Conservation (phyloP, 108 stramenopile species). For the Nannochloropsis gaditana region DNA sequence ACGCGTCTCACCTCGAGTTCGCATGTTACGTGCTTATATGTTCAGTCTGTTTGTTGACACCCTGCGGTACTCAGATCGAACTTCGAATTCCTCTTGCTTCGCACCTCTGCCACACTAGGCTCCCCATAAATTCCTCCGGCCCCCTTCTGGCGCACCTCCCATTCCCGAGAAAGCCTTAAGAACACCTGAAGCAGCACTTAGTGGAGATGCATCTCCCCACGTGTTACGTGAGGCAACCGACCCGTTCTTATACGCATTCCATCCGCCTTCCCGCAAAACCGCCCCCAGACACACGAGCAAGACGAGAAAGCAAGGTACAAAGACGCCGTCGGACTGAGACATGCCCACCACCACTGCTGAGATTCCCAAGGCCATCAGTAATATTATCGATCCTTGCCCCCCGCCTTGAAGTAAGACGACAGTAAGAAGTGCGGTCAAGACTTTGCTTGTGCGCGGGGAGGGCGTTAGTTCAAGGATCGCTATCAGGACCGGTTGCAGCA, state of each 20-base stretch:
- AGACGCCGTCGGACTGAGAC: background rate
- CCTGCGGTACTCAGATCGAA: background rate
- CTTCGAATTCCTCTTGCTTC: background rate
- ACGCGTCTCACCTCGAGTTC: no score
- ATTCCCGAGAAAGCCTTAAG: background rate
- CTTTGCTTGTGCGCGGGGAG: conserved; percentile 12
- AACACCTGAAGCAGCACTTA: background rate
- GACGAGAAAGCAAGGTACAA: background rate
- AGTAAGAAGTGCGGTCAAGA: background rate
- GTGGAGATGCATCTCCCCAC: background rate
- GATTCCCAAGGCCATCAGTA: background rate
- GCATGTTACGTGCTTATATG: no score
- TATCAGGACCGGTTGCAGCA: background rate
- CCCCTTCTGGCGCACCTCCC: background rate
- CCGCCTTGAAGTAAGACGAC: background rate
- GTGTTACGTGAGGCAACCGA: background rate
- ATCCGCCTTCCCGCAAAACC: background rate
- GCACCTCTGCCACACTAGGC: background rate
- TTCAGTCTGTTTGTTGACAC: background rate
- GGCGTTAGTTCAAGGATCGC: background rate
- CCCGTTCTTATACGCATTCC: background rate
- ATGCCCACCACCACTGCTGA: background rate
- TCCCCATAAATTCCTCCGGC: background rate
- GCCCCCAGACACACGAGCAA: conserved; percentile 3
- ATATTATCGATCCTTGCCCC: background rate